Conservation (phyloP, 169 alveolate species). For the Plasmodium gonderi region DNA sequence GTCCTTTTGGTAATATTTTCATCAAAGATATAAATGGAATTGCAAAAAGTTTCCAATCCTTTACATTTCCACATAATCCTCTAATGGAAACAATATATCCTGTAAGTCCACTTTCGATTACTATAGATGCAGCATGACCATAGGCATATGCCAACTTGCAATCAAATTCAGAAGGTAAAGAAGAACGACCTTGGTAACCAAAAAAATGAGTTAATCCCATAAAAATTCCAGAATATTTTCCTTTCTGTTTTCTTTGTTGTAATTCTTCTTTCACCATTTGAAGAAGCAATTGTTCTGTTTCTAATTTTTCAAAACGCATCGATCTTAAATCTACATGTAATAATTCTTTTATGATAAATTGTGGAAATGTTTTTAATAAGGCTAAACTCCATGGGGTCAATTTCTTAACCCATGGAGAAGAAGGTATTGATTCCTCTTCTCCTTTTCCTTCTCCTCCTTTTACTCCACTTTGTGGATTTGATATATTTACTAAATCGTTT, state of each 20-base stretch:
- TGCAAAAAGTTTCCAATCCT: conserved; percentile 95
- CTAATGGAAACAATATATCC: conserved; percentile 94
- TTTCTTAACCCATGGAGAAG: conserved; percentile 81
- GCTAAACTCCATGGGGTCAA: conserved; percentile 96
- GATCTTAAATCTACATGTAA: conserved; percentile 87
- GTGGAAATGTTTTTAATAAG: conserved; percentile 93
- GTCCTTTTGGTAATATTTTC: conserved; percentile 86
- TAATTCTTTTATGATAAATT: conserved; percentile 93
- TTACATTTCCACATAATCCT: conserved; percentile 91
- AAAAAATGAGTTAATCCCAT: conserved; percentile 96
- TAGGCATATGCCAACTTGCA: conserved; percentile 94
- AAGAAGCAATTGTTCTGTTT: conserved; percentile 95
- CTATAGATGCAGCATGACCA: conserved; percentile 95
- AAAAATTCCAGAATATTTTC: conserved; percentile 93
- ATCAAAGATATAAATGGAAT: conserved; percentile 92
- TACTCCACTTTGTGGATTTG: conserved; percentile 6
- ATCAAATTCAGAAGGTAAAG: conserved; percentile 98
- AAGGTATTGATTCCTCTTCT: neutral
- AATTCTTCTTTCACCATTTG: conserved; percentile 95
- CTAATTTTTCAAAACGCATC: conserved; percentile 85
- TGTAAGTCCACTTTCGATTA: conserved; percentile 94
- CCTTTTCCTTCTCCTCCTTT: neutral
- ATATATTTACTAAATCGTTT: conserved; percentile 53
- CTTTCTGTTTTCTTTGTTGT: conserved; percentile 90
- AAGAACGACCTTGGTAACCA: conserved; percentile 98